Base-by-base conservation (phyloP, 2,329 filamentous ascomycete genomes). In the Aspergillus cejpii region DNA sequence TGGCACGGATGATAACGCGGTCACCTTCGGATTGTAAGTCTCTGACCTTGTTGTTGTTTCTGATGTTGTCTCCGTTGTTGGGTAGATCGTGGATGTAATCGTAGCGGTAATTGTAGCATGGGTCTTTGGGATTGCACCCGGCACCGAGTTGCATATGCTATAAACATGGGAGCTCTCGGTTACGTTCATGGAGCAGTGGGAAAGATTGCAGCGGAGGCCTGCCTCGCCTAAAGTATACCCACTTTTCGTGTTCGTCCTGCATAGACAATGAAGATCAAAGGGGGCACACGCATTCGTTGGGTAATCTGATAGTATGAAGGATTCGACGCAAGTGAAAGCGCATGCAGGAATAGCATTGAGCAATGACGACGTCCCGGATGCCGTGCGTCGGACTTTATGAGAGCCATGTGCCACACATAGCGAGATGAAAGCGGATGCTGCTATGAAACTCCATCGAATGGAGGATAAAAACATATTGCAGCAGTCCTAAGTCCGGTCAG, bases 151-250 rank as follows among this genome's bases (percentile, higher is more conserved):
- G 56, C 84, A 88, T 67, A 87, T 80, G 17, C 65, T 68, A 43
- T 76, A 66, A 2, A 75, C 70, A 23, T 69, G 64, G 54, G 71
- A 58, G 63, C 74, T 65, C 26, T 60, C 54, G 7, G 62, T 61
- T 40, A 77, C 73, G 8, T 65, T 56, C 2, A 70, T 67, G 3
- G 68, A 62, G 61, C 85, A 89, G 11, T 65, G 66, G 2, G 77
- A 77, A 6, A 77, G 69, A 26, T 85, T 74, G 62, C 85, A 89
- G 57, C 83, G 77, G 50, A 87, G 65, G 3, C 80, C 82, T 8
- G 76, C 84, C 65, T 88, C 85, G n/a, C 83, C 84, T 38, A 87
- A 58, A 1, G 85, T 87, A 55, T 81, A 83, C 7, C 80, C 82
- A 23, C 76, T 76, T 10, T 63, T 66, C 6, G 82, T 82, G 26